A percentile compares a stretch with the other conserved stretches of the same genome.
Evolutionary conservation across 2,329 filamentous ascomycete genomes (phyloP).

Genomic region (Diaporthe capsici): DNA sequence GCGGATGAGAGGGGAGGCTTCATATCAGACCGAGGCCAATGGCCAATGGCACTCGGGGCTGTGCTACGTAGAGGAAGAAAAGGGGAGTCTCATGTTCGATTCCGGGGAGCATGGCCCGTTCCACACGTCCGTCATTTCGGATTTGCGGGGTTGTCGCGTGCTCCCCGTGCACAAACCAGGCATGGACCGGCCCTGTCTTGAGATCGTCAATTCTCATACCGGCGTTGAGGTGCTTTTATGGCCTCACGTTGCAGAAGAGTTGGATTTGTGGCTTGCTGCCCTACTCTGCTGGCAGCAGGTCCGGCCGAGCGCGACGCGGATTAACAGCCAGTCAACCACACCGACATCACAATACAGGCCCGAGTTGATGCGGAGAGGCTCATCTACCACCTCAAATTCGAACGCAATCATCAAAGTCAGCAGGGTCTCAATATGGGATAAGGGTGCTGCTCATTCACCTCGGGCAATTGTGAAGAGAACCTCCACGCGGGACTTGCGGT

Average conservation of each 20-base stretch:
- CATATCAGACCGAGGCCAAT: constrained; percentile 75
- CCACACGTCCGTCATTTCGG: constrained; percentile 77
- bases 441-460: constrained; percentile 70
- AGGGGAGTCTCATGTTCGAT: constrained; percentile 81
- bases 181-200: constrained; percentile 64
- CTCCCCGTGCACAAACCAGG: constrained; percentile 67
- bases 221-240: constrained; percentile 75
- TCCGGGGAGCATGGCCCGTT: constrained; percentile 75
- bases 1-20: constrained; percentile 83
- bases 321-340: constrained; percentile 39
- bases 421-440: constrained; percentile 93
- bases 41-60: constrained; percentile 79
- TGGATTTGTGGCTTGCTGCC: constrained; percentile 85
- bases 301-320: constrained; percentile 69
- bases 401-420: constrained; percentile 89
- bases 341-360: constrained; percentile 48
- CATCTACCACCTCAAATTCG: constrained; percentile 52
- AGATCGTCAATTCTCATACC: constrained; percentile 67
- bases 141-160: constrained; percentile 81
- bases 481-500: constrained; percentile 69
- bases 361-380: constrained; percentile 60
- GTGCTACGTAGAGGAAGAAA: constrained; percentile 83
- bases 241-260: constrained; percentile 74
- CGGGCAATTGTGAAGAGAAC: constrained; percentile 69
- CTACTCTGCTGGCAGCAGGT: constrained; percentile 86